Conservation (phyloP, 2,329 filamentous ascomycete species). For the Diaporthe caulivora region DNA sequence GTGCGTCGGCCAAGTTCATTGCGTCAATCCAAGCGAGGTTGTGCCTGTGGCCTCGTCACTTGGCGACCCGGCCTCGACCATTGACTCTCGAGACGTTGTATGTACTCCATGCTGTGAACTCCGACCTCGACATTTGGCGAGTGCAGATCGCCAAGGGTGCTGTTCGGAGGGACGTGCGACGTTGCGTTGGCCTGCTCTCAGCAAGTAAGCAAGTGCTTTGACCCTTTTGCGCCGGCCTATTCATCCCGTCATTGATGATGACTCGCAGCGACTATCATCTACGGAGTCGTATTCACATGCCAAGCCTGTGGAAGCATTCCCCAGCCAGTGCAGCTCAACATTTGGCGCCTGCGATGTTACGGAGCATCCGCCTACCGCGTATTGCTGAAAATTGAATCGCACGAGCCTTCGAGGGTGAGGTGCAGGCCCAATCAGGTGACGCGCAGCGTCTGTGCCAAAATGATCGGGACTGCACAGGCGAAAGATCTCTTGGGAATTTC, state of each 20-base stretch:
- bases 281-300: conserved; percentile 27
- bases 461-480: conserved; percentile 15
- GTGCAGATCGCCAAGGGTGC: conserved; percentile 29
- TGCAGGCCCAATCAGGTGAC: conserved; percentile 27
- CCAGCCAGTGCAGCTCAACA: conserved; percentile 5
- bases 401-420: conserved; percentile 12
- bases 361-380: neutral
- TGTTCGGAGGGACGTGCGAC: conserved; percentile 28
- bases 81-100: neutral
- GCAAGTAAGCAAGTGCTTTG: conserved; percentile 20
- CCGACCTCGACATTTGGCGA: conserved; percentile 9
- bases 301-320: conserved; percentile 4
- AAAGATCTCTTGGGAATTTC: conserved; percentile 16
- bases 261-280: conserved; percentile 24
- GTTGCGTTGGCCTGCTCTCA: conserved; percentile 4
- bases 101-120: neutral
- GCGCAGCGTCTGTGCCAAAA: conserved; percentile 28
- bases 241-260: conserved; percentile 21
- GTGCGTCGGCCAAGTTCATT: conserved; percentile 1
- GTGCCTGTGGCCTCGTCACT: conserved; percentile 15
- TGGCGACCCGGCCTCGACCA: neutral
- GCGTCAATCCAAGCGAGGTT: conserved; percentile 17
- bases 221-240: conserved; percentile 3
- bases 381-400: conserved; percentile 5
- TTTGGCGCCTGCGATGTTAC: conserved; percentile 9